Conservation (phyloP, 2,329 filamentous ascomycete genomes). For the Elsinoe australis region DNA sequence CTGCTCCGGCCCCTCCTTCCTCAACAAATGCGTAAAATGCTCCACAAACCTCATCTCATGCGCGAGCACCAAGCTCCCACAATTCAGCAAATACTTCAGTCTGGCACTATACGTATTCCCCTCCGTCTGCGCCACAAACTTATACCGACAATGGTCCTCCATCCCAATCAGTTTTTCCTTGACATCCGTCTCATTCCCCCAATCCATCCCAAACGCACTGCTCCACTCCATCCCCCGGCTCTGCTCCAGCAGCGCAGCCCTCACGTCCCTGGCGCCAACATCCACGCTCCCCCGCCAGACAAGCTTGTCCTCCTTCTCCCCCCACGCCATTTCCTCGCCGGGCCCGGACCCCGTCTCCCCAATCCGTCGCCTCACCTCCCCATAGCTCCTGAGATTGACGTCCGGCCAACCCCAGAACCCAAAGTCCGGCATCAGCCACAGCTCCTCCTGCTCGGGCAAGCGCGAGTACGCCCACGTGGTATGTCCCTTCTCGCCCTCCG, state of each 20-base stretch:
- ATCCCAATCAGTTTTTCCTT: slow-evolving; percentile 16
- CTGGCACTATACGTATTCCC: slow-evolving; percentile 31
- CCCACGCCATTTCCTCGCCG: slow-evolving; percentile 27
- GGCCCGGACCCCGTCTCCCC: slow-evolving; percentile 18
- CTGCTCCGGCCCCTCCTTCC: slow-evolving; percentile 25
- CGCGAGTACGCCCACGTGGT: slow-evolving; percentile 39
- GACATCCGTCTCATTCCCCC: slow-evolving; percentile 18
- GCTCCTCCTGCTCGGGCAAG: slow-evolving; percentile 25
- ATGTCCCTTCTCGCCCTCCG: slow-evolving; percentile 19
- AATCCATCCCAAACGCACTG: slow-evolving; percentile 32
- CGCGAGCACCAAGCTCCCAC: slow-evolving; percentile 27
- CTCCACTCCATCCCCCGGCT: slow-evolving; percentile 40
- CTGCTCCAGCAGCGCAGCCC: slow-evolving; percentile 34
- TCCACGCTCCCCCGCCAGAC: slow-evolving; percentile 43
- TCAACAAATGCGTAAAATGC: slow-evolving; percentile 28
- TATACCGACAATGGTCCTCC: slow-evolving; percentile 20
- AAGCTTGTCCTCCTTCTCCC: slow-evolving; percentile 39
- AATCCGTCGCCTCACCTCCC: slow-evolving; percentile 36
- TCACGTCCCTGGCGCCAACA: slow-evolving; percentile 32
- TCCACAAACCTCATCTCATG: slow-evolving; percentile 29
- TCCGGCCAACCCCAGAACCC: slow-evolving; percentile 49
- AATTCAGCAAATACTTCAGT: slow-evolving; percentile 31
- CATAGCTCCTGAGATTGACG: slow-evolving; percentile 39
- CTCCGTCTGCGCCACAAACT: slow-evolving; percentile 25
- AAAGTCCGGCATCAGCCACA: slow-evolving; percentile 49